These are phyloP conservation scores for Colletotrichum theobromicola DNA, from an alignment of 2,329 filamentous ascomycete species.

Conservation along the genomic window DNA sequence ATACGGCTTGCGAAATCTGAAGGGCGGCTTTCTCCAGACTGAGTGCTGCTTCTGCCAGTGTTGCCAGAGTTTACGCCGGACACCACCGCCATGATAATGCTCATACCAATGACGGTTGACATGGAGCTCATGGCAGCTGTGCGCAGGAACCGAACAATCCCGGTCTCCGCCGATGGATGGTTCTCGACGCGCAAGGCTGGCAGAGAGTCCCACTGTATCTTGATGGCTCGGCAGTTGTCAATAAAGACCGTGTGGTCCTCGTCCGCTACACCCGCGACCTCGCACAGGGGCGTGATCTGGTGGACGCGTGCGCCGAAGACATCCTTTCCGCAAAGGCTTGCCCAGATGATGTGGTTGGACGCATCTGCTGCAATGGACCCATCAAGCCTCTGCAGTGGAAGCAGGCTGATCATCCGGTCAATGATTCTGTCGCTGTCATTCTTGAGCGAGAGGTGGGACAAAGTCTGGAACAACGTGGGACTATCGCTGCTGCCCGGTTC, in stretches of 20 bases:
- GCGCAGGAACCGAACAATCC: rapidly evolving
- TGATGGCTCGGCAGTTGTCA: background rate
- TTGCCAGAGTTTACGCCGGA: background rate
- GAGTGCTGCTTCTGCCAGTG: background rate
- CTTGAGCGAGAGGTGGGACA: background rate
- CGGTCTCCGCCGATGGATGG: background rate
- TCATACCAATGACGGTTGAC: background rate
- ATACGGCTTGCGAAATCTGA: background rate
- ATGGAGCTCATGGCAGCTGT: background rate
- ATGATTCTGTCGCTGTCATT: background rate
- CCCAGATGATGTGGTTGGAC: background rate
- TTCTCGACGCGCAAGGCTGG: background rate
- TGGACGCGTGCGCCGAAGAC: background rate
- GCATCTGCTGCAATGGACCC: background rate
- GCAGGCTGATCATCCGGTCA: background rate
- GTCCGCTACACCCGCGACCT: background rate
- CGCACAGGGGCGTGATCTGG: background rate
- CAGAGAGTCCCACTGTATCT: background rate
- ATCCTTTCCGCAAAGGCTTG: background rate
- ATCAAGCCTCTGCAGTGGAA: background rate
- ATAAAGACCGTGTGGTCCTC: background rate
- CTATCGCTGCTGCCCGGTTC: background rate
- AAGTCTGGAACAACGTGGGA: background rate
- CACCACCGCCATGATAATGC: background rate
- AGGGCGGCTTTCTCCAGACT: background rate